Evolutionary conservation across 2,329 filamentous ascomycete species (phyloP), one percentile per base, ranked within the genome.

Genomic region (Whalleya microplaca): DNA sequence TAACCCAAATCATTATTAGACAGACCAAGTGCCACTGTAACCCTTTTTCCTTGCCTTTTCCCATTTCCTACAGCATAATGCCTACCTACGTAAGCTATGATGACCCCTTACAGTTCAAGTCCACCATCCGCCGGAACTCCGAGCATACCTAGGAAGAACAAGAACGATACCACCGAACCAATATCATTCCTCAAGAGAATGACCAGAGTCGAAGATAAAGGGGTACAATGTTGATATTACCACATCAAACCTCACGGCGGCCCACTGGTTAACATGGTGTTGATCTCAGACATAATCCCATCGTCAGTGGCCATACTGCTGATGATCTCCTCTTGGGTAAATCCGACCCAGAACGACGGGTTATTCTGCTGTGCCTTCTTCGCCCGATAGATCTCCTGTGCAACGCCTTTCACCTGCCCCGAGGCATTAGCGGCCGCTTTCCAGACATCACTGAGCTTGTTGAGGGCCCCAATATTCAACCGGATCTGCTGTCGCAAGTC

Each of bases 401-500:
- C 90, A 18, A 95, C 90, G 8, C 84, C 85, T 64, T 87, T 87
- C 16, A 96, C 88, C 72, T 95, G 90, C 3, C 81, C 82, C 58
- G 89, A 82, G 2, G 91, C 90, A 12, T 82, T 83, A 44, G 79
- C 80, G 1, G 91, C 90, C 32, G 92, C 86, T 37, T 84, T 83
- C 91, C 91, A 95, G 2, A 90, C 86, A 16, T 78, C 76, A 41
- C 84, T 85, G 7, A 94, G 78, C 41, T 85, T 81, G 65, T 88
- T 87, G 41, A 95, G 80, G 0, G 89, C 88, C 16, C 89, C 90
- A 55, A 90, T 91, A 60, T 92, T 92, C 14, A 96, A 82, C 0
- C 88, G 84, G 51, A 96, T 89, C 64, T 85, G 87, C 73, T 92
- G 90, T 61, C 87, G 88, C 63, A 89, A 80, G 66, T 84, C 84